Percentiles rank a stretch among this genome's conserved stretches.
These are phyloP conservation scores for Forsythia suspensa DNA, from an alignment of 257 asterid genomes.

Conservation along the genomic window DNA sequence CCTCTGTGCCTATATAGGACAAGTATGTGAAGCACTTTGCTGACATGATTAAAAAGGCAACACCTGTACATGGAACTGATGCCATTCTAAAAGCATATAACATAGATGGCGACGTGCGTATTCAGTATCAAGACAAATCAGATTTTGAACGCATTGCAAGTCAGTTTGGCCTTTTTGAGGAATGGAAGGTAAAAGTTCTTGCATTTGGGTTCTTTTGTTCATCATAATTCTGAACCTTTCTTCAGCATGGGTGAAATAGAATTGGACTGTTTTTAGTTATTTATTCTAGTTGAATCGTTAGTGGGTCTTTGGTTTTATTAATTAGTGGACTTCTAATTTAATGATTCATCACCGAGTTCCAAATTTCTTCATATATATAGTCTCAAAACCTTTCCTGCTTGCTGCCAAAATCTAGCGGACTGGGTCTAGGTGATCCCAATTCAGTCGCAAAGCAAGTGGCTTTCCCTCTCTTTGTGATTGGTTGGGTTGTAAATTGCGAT, in stretches of 20 bases:
- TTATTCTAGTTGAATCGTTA: background rate
- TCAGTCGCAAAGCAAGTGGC: background rate
- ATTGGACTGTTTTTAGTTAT: background rate
- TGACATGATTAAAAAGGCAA: conserved; percentile 66
- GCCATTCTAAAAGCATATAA: conserved; percentile 61
- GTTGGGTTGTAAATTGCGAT: background rate
- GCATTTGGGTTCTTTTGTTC: conserved; percentile 13
- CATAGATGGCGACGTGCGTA: conserved; percentile 79
- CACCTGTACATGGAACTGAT: conserved; percentile 63
- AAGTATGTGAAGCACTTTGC: conserved; percentile 73
- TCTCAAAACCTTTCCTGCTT: background rate
- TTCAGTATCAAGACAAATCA: conserved; percentile 63
- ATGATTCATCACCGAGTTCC: background rate
- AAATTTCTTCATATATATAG: background rate
- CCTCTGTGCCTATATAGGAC: conserved; percentile 49
- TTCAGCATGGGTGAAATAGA: conserved; percentile 12
- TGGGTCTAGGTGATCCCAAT: background rate
- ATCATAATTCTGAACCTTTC: background rate
- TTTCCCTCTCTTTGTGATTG: background rate
- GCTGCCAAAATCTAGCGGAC: background rate
- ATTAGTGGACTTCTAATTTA: background rate
- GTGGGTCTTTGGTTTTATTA: background rate
- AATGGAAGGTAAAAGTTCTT: conserved; percentile 79
- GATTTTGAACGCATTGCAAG: conserved; percentile 72
- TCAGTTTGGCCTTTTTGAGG: conserved; percentile 94